These are phyloP conservation scores for Suhomyces wounanorum DNA, from an alignment of 1,139 yeast genomes.

Conservation along the genomic window DNA sequence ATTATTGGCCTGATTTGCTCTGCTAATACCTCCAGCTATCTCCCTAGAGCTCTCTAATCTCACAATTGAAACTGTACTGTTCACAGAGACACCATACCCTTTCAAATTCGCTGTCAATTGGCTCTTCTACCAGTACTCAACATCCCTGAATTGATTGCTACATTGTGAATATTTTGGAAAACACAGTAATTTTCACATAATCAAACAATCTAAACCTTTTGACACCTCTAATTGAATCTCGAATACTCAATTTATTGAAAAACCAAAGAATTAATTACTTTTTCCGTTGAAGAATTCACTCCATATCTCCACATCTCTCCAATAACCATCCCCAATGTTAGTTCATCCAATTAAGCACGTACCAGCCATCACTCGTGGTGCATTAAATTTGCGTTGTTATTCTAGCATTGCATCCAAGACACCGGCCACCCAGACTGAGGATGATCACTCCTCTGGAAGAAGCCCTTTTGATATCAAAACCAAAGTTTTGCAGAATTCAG, in stretches of 20 bases:
- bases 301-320: not conserved
- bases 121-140: not conserved
- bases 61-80: not conserved
- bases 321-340: not conserved
- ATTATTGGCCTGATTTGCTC: not conserved
- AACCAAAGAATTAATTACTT: not conserved
- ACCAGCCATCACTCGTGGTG: not conserved
- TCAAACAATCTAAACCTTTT: not conserved
- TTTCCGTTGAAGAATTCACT: not conserved
- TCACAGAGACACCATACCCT: not conserved
- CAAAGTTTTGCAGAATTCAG: slow-evolving; percentile 27
- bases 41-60: not conserved
- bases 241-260: not conserved
- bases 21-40: not conserved
- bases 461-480: slow-evolving; percentile 30
- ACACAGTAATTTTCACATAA: not conserved
- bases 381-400: not conserved
- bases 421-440: not conserved
- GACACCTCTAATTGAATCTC: not conserved
- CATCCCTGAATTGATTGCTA: not conserved
- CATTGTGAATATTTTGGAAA: not conserved
- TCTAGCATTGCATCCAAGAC: not conserved
- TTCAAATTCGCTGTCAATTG: not conserved
- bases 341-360: not conserved
- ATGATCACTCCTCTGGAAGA: not conserved